phyloP scores from a whole-genome alignment of 2,329 filamentous ascomycete species.

The Blastomyces gilchristii region DNA sequence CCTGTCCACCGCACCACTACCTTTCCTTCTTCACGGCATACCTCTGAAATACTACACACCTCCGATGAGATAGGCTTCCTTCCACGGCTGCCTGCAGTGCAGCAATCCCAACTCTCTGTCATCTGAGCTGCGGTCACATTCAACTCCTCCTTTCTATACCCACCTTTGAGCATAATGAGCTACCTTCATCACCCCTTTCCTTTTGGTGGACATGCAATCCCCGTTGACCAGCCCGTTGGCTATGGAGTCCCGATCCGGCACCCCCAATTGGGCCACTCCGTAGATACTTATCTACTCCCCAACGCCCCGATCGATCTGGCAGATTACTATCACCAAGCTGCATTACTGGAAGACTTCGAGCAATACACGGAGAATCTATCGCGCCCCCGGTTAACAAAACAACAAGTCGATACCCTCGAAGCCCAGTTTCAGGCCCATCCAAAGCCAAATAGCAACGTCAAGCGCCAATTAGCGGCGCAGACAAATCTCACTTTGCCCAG shows the following conservation, averaged over 20 bases:
- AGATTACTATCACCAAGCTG: constrained; percentile 34
- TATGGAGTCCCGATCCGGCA: constrained; percentile 30
- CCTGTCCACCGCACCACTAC: constrained; percentile 12
- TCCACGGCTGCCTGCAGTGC: constrained; percentile 16
- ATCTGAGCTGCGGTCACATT: constrained; percentile 6
- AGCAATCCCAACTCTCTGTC: constrained; percentile 9
- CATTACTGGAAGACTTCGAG: constrained; percentile 35
- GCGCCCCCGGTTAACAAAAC: constrained; percentile 41
- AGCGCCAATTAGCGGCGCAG: constrained; percentile 40
- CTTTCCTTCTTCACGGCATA: constrained; percentile 1
- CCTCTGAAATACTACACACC: constrained; percentile 10
- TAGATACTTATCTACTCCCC: constrained; percentile 30
- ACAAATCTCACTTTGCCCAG: constrained; percentile 41
- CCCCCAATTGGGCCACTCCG: constrained; percentile 30
- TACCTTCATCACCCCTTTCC: constrained; percentile 31
- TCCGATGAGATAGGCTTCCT: constrained; percentile 13
- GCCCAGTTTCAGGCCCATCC: constrained; percentile 41
- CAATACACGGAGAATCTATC: constrained; percentile 40
- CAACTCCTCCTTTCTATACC: constrained; percentile 9
- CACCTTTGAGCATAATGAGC: constrained; percentile 24
- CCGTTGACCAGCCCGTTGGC: constrained; percentile 29
- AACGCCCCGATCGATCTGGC: constrained; percentile 34
- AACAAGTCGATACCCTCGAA: constrained; percentile 42
- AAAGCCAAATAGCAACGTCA: constrained; percentile 42
- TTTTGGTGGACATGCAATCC: constrained; percentile 26